These are phyloP conservation scores for Isabelozyma heimii DNA, from an alignment of 805 yeast genomes.

Conservation along the genomic window DNA sequence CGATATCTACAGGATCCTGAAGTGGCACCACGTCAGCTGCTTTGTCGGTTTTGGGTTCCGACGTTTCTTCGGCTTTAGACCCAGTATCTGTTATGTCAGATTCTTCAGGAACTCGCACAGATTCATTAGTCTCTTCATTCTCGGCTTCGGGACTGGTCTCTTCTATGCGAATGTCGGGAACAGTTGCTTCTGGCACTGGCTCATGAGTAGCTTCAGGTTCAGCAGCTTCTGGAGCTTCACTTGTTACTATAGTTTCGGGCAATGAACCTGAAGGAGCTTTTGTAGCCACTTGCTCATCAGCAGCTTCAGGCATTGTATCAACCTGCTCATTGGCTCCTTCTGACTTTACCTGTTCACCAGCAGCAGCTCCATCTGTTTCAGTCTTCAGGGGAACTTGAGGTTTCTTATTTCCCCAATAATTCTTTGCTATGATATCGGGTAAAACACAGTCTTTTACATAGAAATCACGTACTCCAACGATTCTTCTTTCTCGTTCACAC, in stretches of 20 bases:
- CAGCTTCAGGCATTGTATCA: constrained; percentile 7
- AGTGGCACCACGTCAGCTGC: constrained; percentile 11
- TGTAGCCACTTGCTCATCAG: not conserved
- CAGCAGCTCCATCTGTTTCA: not conserved
- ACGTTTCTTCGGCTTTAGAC: not conserved
- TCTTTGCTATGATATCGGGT: constrained; percentile 41
- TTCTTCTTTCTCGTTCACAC: constrained; percentile 82
- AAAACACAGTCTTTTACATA: constrained; percentile 57
- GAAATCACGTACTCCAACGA: constrained; percentile 90
- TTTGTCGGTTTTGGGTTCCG: not conserved
- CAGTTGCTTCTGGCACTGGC: not conserved
- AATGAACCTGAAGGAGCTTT: not conserved
- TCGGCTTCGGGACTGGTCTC: constrained; percentile 2
- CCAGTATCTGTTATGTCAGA: not conserved
- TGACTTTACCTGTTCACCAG: not conserved
- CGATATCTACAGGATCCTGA: constrained; percentile 6
- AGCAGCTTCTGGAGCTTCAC: constrained; percentile 11
- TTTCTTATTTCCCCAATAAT: constrained; percentile 31
- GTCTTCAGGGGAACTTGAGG: constrained; percentile 1
- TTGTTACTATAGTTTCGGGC: not conserved
- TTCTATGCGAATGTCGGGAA: not conserved
- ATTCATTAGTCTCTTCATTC: constrained; percentile 1
- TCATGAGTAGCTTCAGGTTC: not conserved
- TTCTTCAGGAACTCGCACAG: constrained; percentile 1
- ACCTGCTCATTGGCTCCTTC: not conserved